phyloP scores from a whole-genome alignment of 192 early-diverging fungal species.

The Coemansia sp. region DNA sequence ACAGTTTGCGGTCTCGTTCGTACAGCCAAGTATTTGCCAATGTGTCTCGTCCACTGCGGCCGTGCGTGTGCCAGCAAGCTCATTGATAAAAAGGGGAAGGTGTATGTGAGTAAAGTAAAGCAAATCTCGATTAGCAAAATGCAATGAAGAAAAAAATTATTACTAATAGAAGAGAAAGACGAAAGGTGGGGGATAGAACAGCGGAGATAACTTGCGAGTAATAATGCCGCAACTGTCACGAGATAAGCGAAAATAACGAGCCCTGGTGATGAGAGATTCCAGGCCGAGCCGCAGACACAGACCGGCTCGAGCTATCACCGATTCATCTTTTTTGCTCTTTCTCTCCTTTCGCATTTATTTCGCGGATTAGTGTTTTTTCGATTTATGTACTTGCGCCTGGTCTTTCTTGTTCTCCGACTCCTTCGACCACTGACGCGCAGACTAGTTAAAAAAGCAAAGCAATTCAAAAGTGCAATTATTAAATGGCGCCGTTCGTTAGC shows the following conservation, averaged over 20 bases:
- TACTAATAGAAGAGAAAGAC: neutral
- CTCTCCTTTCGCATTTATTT: neutral
- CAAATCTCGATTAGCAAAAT: constrained; percentile 3
- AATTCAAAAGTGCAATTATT: neutral
- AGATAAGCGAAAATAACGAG: neutral
- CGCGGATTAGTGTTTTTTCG: neutral
- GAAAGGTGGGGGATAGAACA: neutral
- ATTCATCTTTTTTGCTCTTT: neutral
- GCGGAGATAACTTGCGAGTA: neutral
- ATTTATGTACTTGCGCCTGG: neutral
- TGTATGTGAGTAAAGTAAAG: too few relatives aligned
- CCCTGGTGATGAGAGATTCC: neutral
- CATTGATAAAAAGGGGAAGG: neutral
- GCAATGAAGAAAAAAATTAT: neutral
- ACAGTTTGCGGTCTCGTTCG: neutral
- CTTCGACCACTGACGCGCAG: neutral
- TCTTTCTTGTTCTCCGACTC: neutral
- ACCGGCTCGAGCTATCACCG: neutral
- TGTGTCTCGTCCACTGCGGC: constrained; percentile 3
- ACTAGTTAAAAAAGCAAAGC: constrained; percentile 1
- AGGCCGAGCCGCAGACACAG: neutral
- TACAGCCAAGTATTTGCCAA: neutral
- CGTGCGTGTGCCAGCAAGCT: neutral
- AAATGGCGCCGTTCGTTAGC: constrained; percentile 34
- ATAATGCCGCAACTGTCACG: neutral